A percentile compares a stretch with the other conserved stretches of the same genome.
These are phyloP conservation scores for Colletotrichum tabaci DNA, from an alignment of 2,329 filamentous ascomycete species.

Conservation along the genomic window DNA sequence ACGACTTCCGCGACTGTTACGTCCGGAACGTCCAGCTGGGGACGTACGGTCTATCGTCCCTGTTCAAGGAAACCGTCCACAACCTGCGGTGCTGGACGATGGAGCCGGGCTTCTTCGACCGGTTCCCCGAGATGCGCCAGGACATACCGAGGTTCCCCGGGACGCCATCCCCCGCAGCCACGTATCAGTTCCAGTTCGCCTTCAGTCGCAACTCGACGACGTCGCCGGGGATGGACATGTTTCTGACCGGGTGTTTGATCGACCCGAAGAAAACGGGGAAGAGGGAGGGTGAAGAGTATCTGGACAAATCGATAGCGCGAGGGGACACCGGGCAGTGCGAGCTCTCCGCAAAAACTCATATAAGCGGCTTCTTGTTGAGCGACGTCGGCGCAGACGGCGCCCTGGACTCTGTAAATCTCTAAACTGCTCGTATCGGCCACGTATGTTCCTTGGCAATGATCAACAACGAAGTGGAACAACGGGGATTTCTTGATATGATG, in stretches of 20 bases:
- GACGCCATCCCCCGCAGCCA: background rate
- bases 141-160: conserved; percentile 49
- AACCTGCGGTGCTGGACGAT: conserved; percentile 50
- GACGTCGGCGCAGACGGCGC: background rate
- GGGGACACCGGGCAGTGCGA: no score
- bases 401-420: background rate
- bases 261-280: background rate
- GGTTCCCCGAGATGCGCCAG: conserved; percentile 47
- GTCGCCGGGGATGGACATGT: background rate
- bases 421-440: background rate
- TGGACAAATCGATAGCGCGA: no score
- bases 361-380: conserved; percentile 1
- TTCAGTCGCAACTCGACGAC: no score
- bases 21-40: conserved; percentile 44
- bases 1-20: conserved; percentile 48
- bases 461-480: no score
- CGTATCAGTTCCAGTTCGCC: background rate
- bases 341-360: background rate
- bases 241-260: no score
- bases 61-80: conserved; percentile 45
- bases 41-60: conserved; percentile 45
- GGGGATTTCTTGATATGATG: background rate
- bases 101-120: conserved; percentile 47
- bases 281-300: background rate
- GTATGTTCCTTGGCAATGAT: background rate